Evolutionary conservation across 2,329 filamentous ascomycete genomes (phyloP), one percentile per base, ranked within the genome.

Genomic region (Colletotrichum lindemuthianum): DNA sequence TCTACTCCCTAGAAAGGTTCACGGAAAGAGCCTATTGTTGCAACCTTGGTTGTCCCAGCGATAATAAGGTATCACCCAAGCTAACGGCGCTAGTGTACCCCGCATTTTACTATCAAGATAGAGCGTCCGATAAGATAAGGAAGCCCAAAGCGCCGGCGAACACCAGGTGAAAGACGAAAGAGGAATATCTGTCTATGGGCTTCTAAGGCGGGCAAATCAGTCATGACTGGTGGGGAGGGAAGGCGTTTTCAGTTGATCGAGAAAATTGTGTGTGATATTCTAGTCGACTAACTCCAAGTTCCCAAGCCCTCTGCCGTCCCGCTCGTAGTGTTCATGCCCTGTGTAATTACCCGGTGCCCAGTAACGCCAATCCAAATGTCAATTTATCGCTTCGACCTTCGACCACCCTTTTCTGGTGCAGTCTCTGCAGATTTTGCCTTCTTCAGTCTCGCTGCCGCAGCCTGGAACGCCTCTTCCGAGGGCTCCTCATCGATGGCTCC

Each of bases 401-500:
- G 43, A 45, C 59, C 41, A 10, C 50, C 50, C 49, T 50, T 64
- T 12, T 37, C 33, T 16, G 53, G 13, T 48, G 59, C 64, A 44
- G 61, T 60, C 32, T 66, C 68, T 15, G 67, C 70, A 6, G 66
- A 67, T 67, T 72, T 71, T 40, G 71, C 75, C 71, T 78, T 80
- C 60, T 75, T 74, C 63, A 88, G 74, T 68, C 78, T 82, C 10
- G 82, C 79, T 2, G 85, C 85, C 6, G 86, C 84, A 6, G 82
- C 84, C 65, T 87, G 83, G 60, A 89, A 89, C 0, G 83, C 86
- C 69, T 88, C 86, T 67, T 90, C 87, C 0, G 84, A 84, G 2
- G 86, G 84, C 72, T 87, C 84, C 66, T 91, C 89, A 70, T 93
- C 90, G 1, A 86, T 81, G 33, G 85, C 75, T 33, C 77, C 79